Conservation (phyloP, 148 eudicot species). For the Arctostaphylos glauca region DNA sequence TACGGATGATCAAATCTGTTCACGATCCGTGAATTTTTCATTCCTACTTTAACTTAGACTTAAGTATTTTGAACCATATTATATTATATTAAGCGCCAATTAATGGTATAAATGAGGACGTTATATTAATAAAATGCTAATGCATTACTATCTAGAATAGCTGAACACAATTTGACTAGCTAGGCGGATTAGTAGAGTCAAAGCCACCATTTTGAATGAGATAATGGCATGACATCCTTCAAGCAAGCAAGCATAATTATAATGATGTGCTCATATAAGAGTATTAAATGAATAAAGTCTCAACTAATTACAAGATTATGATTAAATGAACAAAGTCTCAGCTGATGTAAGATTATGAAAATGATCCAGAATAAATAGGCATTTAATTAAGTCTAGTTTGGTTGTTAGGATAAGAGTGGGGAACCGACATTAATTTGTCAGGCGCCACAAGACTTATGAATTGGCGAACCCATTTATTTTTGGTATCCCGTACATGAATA, state of each 20-base stretch:
- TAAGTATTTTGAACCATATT: no score
- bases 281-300: not conserved
- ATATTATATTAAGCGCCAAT: no score
- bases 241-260: not conserved
- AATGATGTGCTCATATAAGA: not conserved
- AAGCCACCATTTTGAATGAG: not conserved
- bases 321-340: not conserved
- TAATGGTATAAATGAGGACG: no score
- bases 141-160: not conserved
- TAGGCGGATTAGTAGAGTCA: not conserved
- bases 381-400: not conserved
- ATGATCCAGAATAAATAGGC: not conserved
- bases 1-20: no score
- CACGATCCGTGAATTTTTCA: no score
- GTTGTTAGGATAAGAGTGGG: not conserved
- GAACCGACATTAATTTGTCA: not conserved
- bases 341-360: not conserved
- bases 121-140: no score
- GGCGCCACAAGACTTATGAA: not conserved
- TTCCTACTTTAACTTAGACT: no score
- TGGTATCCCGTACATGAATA: no score
- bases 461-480: not conserved
- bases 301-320: not conserved
- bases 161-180: not conserved
- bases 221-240: not conserved